Percentiles rank a stretch among this genome's conserved stretches.
phyloP scores from a whole-genome alignment of 2,329 filamentous ascomycete species.

The Xylariaceae sp. region DNA sequence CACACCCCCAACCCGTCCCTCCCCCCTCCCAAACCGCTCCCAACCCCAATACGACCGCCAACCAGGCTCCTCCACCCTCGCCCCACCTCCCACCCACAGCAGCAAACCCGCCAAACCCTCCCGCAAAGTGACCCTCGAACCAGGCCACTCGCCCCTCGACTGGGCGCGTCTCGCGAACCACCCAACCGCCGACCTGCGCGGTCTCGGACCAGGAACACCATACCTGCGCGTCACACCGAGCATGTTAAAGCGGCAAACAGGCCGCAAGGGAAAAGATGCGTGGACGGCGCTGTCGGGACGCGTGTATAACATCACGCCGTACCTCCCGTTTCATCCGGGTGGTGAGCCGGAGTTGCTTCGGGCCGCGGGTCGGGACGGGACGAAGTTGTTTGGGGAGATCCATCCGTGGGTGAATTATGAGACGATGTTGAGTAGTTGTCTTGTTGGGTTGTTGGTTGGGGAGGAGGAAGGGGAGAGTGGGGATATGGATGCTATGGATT shows the following conservation, averaged over 20 bases:
- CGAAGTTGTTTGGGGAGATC: slow-evolving; percentile 58
- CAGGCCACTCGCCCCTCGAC: slow-evolving; percentile 90
- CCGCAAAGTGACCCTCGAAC: slow-evolving; percentile 73
- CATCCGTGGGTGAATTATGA: slow-evolving; percentile 71
- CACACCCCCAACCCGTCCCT: slow-evolving; percentile 28
- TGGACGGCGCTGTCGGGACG: slow-evolving; percentile 88
- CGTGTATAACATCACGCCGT: slow-evolving; percentile 92
- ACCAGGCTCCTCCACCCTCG: slow-evolving; percentile 39
- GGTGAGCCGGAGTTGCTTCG: slow-evolving; percentile 68
- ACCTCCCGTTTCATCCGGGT: slow-evolving; percentile 85
- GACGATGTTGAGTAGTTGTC: slow-evolving; percentile 59
- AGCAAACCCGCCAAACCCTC: slow-evolving; percentile 50
- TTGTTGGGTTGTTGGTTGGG: slow-evolving; percentile 58
- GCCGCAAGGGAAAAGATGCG: slow-evolving; percentile 76
- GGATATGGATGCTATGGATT: slow-evolving; percentile 59
- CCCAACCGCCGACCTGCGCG: slow-evolving; percentile 62
- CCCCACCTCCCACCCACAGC: slow-evolving; percentile 51
- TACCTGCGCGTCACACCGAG: slow-evolving; percentile 75
- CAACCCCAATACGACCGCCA: slow-evolving; percentile 22
- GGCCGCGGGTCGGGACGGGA: slow-evolving; percentile 57
- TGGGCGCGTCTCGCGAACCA: slow-evolving; percentile 74
- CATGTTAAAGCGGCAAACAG: slow-evolving; percentile 71
- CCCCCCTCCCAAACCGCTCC: slow-evolving; percentile 38
- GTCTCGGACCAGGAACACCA: slow-evolving; percentile 45
- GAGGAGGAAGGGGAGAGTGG: slow-evolving; percentile 39